Evolutionary conservation across 768 basidiomycete species (phyloP).

Genomic region (Lepiota venenata): DNA sequence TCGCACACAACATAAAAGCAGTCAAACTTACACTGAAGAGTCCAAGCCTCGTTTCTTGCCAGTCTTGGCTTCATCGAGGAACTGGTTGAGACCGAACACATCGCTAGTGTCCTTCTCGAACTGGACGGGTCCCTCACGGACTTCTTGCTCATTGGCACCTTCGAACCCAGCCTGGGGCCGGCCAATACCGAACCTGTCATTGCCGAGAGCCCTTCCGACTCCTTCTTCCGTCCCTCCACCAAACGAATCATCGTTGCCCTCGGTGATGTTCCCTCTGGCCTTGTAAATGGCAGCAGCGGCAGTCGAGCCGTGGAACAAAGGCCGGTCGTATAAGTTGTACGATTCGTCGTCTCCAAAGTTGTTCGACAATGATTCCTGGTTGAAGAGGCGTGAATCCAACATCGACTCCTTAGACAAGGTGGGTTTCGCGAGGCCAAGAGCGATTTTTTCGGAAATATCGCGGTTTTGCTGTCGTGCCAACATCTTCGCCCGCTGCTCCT

Average conservation of each 20-base stretch:
- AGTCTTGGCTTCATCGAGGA: conserved; percentile 95
- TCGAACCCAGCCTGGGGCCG: conserved; percentile 85
- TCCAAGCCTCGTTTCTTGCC: conserved; percentile 91
- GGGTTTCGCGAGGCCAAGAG: conserved; percentile 95
- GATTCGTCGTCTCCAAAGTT: conserved; percentile 89
- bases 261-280: conserved; percentile 80
- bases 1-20: neutral
- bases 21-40: conserved; percentile 55
- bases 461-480: conserved; percentile 95
- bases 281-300: conserved; percentile 99
- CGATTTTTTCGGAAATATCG: conserved; percentile 99
- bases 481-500: conserved; percentile 94
- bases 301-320: conserved; percentile 93
- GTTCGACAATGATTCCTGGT: conserved; percentile 82
- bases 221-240: conserved; percentile 97
- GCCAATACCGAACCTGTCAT: conserved; percentile 92
- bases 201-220: conserved; percentile 83
- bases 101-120: conserved; percentile 98
- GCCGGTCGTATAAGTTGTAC: conserved; percentile 94
- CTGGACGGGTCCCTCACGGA: conserved; percentile 91
- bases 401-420: conserved; percentile 95
- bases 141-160: conserved; percentile 82
- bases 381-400: conserved; percentile 96
- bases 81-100: conserved; percentile 95
- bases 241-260: conserved; percentile 88